Conservation (phyloP, 176 grass and related monocot species). For the Eleusine indica region DNA sequence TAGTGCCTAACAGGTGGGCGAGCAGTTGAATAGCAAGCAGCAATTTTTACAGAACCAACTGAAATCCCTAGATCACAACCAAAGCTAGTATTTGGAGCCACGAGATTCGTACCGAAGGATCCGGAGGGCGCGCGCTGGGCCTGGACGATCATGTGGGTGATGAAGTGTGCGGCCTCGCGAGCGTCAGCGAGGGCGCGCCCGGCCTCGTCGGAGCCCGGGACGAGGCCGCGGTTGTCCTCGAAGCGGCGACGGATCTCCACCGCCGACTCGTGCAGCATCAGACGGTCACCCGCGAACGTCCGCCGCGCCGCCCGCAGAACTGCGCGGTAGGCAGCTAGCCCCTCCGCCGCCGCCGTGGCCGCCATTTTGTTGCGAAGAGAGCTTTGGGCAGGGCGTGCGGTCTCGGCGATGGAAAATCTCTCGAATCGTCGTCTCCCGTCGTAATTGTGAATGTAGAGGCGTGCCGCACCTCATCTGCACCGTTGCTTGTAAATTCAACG, state of each 20-base stretch:
- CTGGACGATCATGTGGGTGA: slow-evolving; percentile 89
- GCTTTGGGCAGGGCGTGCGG: background rate
- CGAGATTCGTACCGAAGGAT: slow-evolving; percentile 59
- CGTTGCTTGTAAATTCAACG: background rate
- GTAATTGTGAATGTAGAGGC: background rate
- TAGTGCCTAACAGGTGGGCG: background rate
- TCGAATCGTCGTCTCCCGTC: background rate
- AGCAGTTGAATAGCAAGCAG: background rate
- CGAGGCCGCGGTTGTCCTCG: slow-evolving; percentile 64
- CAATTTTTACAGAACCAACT: background rate
- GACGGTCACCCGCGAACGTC: slow-evolving; percentile 78
- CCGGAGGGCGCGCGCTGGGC: slow-evolving; percentile 68
- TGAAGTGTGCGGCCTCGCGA: slow-evolving; percentile 85
- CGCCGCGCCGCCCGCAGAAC: slow-evolving; percentile 80
- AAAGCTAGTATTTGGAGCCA: background rate
- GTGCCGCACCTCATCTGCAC: background rate
- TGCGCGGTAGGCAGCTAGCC: slow-evolving; percentile 71
- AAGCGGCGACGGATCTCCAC: slow-evolving; percentile 91
- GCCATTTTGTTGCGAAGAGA: background rate
- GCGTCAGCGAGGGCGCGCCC: slow-evolving; percentile 49
- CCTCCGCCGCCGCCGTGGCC: slow-evolving; percentile 50
- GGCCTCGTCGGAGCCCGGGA: slow-evolving; percentile 72
- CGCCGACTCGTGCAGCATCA: slow-evolving; percentile 82
- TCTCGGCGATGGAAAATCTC: background rate
- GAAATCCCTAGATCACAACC: slow-evolving; percentile 3